A percentile compares a stretch with the other conserved stretches of the same genome.
phyloP scores from a whole-genome alignment of 495 filamentous ascomycete genomes.

The Melanomma pulvis-pyrius region DNA sequence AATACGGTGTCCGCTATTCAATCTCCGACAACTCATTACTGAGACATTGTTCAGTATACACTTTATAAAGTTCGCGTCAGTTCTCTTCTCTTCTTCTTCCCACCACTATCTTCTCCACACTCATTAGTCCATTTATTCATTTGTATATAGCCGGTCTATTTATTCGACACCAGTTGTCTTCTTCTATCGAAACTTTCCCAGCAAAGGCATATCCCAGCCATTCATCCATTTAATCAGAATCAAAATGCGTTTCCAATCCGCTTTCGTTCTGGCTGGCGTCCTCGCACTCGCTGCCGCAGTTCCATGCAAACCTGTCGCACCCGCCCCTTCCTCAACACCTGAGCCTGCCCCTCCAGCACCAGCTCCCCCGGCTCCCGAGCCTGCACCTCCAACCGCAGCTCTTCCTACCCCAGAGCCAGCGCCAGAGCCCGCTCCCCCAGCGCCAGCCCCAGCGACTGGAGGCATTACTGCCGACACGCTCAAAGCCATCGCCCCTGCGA shows the following conservation, averaged over 20 bases:
- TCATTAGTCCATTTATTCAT: background rate
- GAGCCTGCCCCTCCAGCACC: background rate
- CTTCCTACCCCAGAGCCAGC: background rate
- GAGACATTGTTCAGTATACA: background rate
- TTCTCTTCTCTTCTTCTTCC: background rate
- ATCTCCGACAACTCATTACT: background rate
- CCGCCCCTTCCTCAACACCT: background rate
- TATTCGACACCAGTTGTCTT: too few species aligned
- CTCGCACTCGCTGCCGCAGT: background rate
- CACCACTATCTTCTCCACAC: background rate
- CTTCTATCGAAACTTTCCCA: background rate
- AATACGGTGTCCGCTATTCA: background rate
- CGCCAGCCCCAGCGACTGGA: background rate
- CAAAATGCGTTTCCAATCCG: constrained; percentile 6
- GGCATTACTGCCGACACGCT: constrained; percentile 53
- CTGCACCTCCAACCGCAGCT: background rate
- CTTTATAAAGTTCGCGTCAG: background rate
- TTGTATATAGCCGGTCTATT: background rate
- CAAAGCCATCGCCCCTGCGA: constrained; percentile 54
- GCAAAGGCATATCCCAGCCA: background rate
- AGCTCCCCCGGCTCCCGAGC: background rate
- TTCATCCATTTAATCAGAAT: background rate
- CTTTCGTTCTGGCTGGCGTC: background rate
- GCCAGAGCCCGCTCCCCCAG: background rate
- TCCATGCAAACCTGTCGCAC: background rate